Evolutionary conservation across 768 basidiomycete genomes (phyloP), one percentile per base, ranked within the genome.

Genomic region (Cystobasidium ongulense): DNA sequence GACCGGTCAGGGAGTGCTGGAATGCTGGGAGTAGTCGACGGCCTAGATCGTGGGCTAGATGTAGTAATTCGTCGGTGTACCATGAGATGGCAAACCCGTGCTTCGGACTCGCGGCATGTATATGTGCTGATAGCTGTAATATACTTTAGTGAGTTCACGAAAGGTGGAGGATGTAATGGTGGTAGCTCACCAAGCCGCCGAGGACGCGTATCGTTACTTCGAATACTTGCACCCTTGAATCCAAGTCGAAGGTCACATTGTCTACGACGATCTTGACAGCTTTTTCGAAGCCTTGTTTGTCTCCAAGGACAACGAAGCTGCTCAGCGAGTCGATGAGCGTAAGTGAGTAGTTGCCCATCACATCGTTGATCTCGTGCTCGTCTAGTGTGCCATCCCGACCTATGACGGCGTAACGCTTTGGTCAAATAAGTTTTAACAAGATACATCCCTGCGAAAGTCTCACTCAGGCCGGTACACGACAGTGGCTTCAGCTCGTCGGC

Each of bases 191-290:
- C 41, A 99, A 85, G 2, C 92, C 92, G 1, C 96, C 96, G 10
- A 99, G 83, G 5, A 93, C 91, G 31, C 94, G 87, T 70, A 98
- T 98, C 0, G 91, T 97, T 11, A 90, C 91, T 83, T 99, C 95
- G 79, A 99, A 99, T 2, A 98, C 89, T 84, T 99, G 95, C n/a
- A 96, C 92, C 81, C 88, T 91, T 50, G 91, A 92, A 81, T 97
- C 88, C 72, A 92, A 89, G 79, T 97, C 90, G 80, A 96, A 97
- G 0, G 88, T 88, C 43, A 96, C 90, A 85, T 86, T 87, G 66
- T 87, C 81, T 63, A 95, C 89, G 67, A 92, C 86, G 75, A 90
- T 87, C 74, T 86, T 86, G 64, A 98, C 88, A 1, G 91, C 93
- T n/a, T 83, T 83, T 78, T 91, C 89, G 78, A 96, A 97, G 5